Percentiles rank a stretch among this genome's conserved stretches.
These are phyloP conservation scores for Phytophthora idaei DNA, from an alignment of 352 stramenopile genomes.

Conservation along the genomic window DNA sequence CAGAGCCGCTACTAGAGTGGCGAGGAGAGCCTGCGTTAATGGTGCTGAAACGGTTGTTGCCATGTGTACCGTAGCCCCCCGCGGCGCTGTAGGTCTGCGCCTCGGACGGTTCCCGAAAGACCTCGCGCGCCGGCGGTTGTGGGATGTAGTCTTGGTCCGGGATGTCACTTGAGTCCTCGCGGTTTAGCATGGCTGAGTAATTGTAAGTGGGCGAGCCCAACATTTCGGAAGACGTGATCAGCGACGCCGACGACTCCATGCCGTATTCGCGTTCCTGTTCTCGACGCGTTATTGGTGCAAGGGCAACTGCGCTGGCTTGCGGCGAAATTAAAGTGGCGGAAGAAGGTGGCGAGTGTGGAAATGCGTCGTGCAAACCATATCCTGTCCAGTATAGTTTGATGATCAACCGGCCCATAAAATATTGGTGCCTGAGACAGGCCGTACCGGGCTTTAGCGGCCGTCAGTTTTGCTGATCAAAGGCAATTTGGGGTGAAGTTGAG, in stretches of 20 bases:
- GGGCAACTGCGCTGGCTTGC: slow-evolving; percentile 16
- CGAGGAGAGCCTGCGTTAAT: slow-evolving; percentile 14
- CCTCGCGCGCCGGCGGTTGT: slow-evolving; percentile 27
- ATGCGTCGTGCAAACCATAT: slow-evolving; percentile 20
- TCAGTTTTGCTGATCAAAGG: not conserved
- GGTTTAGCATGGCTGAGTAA: slow-evolving; percentile 33
- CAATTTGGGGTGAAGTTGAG: not conserved
- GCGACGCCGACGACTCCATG: slow-evolving; percentile 25
- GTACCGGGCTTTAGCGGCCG: not conserved
- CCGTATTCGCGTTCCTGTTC: slow-evolving; percentile 6
- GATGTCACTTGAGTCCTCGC: slow-evolving; percentile 32
- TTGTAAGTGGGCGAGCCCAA: slow-evolving; percentile 37
- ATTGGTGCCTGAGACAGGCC: slow-evolving; percentile 8
- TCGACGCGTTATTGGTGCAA: slow-evolving; percentile 11
- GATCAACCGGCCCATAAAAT: slow-evolving; percentile 15
- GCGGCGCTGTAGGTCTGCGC: slow-evolving; percentile 15
- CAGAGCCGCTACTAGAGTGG: slow-evolving; percentile 6
- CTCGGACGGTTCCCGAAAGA: slow-evolving; percentile 26
- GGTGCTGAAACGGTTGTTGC: slow-evolving; percentile 16
- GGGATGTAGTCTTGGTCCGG: slow-evolving; percentile 32
- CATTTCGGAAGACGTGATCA: slow-evolving; percentile 39
- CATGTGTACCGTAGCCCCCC: slow-evolving; percentile 6
- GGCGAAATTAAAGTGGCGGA: slow-evolving; percentile 7
- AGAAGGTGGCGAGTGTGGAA: not conserved
- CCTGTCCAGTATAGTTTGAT: slow-evolving; percentile 21